Evolutionary conservation across 805 yeast genomes (phyloP), one percentile per base, ranked within the genome.

Genomic region (Candida parachauliodes): DNA sequence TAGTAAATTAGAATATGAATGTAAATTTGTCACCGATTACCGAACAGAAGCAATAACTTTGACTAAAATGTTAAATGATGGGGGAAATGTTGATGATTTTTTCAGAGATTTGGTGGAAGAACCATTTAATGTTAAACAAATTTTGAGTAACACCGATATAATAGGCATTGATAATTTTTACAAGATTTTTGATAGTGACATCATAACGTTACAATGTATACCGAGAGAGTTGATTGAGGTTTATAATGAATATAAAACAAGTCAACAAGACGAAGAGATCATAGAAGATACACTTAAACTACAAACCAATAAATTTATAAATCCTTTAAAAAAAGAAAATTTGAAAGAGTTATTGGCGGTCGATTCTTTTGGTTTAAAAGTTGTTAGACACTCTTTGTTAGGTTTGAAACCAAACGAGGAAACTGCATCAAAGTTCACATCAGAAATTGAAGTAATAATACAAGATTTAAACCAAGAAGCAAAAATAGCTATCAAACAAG

Each of bases 321-420:
- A 39, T 43, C 38, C 32, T 8, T 35, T 39, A 26, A 12, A 40
- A 18, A 49, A 48, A 15, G 49, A 33, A 37, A 49, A 29, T 59
- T 60, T 11, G 23, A 79, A 70, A 2, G 65, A 65, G 11, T 68
- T 89, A 34, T 60, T 62, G 32, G 70, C 94, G 1, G 95, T 87
- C 7, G 81, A 79, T 30, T 77, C 95, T 0, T 76, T 79, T 43
- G 94, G 93, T 9, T 72, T 88, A 62, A 81, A 81, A 47, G 82
- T 81, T 11, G 81, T 89, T 42, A 77, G 91, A 55, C 86, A 84
- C 48, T 76, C 91, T 2, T 66, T 88, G 27, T 54, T 78, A 24
- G 74, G 73, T 0, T 55, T 68, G 33, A 57, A 59, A 34, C 50
- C 62, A 23, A 31, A 23, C 15, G 28, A 11, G 11, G 37, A 31